These are phyloP conservation scores for Auriscalpium vulgare DNA, from an alignment of 768 basidiomycete genomes.

Conservation along the genomic window DNA sequence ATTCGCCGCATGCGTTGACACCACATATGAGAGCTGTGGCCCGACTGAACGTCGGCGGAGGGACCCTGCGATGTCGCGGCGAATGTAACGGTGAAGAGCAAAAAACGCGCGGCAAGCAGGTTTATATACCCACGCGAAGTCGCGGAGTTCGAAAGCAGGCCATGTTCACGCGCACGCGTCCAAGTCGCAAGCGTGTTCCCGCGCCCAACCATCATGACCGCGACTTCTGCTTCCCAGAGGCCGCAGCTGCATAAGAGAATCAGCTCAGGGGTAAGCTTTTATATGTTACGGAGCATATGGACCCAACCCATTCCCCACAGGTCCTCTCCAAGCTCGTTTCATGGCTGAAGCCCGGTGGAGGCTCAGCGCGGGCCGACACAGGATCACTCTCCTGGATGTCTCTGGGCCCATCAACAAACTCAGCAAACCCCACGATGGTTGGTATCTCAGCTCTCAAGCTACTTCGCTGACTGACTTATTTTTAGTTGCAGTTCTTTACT, in stretches of 20 bases:
- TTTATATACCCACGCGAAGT: slow-evolving; percentile 7
- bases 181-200: no score
- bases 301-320: neutral
- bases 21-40: slow-evolving; percentile 36
- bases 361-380: neutral
- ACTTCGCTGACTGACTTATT: neutral
- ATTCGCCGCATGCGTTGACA: slow-evolving; percentile 35
- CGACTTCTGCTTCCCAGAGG: neutral
- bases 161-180: no score
- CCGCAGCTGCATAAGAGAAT: neutral
- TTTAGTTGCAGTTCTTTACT: slow-evolving; percentile 76
- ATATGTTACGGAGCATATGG: no score
- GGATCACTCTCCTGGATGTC: slow-evolving; percentile 54
- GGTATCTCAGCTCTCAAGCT: neutral
- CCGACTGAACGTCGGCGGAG: slow-evolving; percentile 55
- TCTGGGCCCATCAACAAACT: slow-evolving; percentile 40
- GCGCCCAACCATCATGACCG: no score
- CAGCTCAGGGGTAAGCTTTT: no score
- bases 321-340: neutral
- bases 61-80: slow-evolving; percentile 39
- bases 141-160: slow-evolving; percentile 22
- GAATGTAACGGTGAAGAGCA: slow-evolving; percentile 32
- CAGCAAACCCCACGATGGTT: slow-evolving; percentile 64
- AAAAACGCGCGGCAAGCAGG: slow-evolving; percentile 8
- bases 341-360: neutral